phyloP scores from a whole-genome alignment of 2,329 filamentous ascomycete species.

The Fusarium nurragi region DNA sequence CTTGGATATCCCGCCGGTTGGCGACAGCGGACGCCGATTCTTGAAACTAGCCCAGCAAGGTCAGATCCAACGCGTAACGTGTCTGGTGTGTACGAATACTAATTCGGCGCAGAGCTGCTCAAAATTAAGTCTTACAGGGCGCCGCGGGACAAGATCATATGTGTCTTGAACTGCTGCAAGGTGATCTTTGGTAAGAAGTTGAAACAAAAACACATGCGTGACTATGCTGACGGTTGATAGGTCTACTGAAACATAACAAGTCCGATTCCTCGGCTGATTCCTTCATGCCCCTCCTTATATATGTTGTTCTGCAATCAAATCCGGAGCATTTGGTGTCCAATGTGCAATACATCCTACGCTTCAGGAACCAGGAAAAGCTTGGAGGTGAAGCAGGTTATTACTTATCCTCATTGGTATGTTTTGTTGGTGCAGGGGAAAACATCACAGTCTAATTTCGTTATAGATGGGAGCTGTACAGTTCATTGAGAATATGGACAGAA shows the following conservation, averaged over 20 bases:
- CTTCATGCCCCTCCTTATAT: constrained; percentile 94
- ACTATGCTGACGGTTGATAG: constrained; percentile 53
- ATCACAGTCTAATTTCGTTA: constrained; percentile 3
- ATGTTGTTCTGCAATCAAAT: constrained; percentile 92
- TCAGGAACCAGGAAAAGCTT: constrained; percentile 96
- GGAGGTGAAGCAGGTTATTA: constrained; percentile 99
- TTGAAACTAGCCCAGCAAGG: constrained; percentile 88
- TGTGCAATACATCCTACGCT: constrained; percentile 96
- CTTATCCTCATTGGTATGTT: constrained; percentile 83
- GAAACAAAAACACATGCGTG: not conserved
- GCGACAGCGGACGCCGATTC: constrained; percentile 88
- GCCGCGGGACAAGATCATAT: constrained; percentile 98
- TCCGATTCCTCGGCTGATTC: constrained; percentile 95
- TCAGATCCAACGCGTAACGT: constrained; percentile 46
- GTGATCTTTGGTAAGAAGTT: constrained; percentile 84
- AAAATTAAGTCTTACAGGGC: constrained; percentile 98
- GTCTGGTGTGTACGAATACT: constrained; percentile 14
- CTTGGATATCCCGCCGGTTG: constrained; percentile 87
- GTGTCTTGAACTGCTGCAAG: constrained; percentile 98
- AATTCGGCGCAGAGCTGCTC: constrained; percentile 73
- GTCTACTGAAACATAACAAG: constrained; percentile 89
- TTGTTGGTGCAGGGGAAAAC: not conserved
- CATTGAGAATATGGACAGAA: constrained; percentile 94
- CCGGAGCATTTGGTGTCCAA: constrained; percentile 97
- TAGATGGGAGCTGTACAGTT: constrained; percentile 95